phyloP scores from a whole-genome alignment of 768 basidiomycete genomes.

The Floccularia luteovirens region DNA sequence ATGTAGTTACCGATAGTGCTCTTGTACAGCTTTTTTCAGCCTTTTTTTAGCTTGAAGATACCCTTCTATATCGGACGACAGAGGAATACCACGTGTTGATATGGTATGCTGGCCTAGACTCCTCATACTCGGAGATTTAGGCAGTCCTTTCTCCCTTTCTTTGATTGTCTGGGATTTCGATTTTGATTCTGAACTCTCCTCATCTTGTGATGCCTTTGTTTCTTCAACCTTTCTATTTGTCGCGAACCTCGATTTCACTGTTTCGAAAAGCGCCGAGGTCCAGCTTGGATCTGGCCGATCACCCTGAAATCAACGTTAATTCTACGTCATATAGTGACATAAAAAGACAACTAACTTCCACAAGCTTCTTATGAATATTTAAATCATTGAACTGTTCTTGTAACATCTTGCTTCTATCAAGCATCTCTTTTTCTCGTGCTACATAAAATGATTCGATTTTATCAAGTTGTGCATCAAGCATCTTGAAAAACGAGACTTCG shows the following conservation, averaged over 20 bases:
- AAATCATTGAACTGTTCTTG: slow-evolving; percentile 71
- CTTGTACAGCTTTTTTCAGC: slow-evolving; percentile 75
- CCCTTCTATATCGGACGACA: slow-evolving; percentile 57
- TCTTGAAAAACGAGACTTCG: slow-evolving; percentile 68
- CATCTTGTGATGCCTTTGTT: too few relatives aligned
- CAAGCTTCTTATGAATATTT: slow-evolving; percentile 53
- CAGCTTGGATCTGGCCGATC: slow-evolving; percentile 4
- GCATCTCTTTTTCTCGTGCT: slow-evolving; percentile 60
- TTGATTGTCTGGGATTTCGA: too few relatives aligned
- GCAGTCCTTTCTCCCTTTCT: too few relatives aligned
- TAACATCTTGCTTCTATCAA: slow-evolving; percentile 35
- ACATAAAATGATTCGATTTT: slow-evolving; percentile 85
- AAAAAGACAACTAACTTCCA: slow-evolving; percentile 42
- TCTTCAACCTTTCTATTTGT: too few relatives aligned
- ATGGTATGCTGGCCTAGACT: slow-evolving; percentile 1
- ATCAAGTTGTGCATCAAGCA: slow-evolving; percentile 71
- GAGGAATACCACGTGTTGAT: slow-evolving; percentile 5
- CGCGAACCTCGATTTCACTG: too few relatives aligned
- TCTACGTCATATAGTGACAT: background rate
- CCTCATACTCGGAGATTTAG: too few relatives aligned
- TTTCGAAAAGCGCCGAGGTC: background rate
- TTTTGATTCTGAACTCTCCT: too few relatives aligned
- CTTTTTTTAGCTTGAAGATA: slow-evolving; percentile 82
- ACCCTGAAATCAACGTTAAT: slow-evolving; percentile 7
- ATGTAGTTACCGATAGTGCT: slow-evolving; percentile 66